A percentile compares a stretch with the other conserved stretches of the same genome.
Evolutionary conservation across 768 basidiomycete species (phyloP).

Genomic region (Rhizopogon sp.): DNA sequence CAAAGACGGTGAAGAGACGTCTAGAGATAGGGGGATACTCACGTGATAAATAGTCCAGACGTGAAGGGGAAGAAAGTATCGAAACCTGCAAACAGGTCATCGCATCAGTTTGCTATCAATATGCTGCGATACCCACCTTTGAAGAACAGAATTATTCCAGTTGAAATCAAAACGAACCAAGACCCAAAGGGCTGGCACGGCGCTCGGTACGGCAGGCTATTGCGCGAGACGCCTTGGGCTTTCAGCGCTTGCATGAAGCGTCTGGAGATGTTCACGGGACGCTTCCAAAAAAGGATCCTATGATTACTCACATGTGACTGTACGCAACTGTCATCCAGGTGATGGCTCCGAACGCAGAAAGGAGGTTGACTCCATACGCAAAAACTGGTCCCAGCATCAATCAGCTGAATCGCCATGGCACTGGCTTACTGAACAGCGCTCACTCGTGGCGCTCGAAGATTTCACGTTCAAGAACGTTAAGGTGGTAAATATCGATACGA

Average conservation of each 20-base stretch:
- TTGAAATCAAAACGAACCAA: conserved; percentile 54
- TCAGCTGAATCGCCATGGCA: background rate
- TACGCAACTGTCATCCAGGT: conserved; percentile 45
- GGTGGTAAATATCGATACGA: conserved; percentile 50
- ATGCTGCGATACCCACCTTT: conserved; percentile 44
- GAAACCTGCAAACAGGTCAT: conserved; percentile 22
- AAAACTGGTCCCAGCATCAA: conserved; percentile 15
- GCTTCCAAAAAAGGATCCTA: background rate
- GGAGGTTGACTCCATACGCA: conserved; percentile 36
- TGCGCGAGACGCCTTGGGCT: conserved; percentile 37
- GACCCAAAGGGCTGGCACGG: conserved; percentile 60
- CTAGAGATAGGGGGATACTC: conserved; percentile 16
- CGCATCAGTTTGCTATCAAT: conserved; percentile 35
- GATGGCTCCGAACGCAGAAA: conserved; percentile 36
- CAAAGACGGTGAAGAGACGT: background rate
- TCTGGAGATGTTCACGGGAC: conserved; percentile 22
- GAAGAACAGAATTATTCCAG: conserved; percentile 52
- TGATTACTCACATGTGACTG: conserved; percentile 50
- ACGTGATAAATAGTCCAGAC: conserved; percentile 56
- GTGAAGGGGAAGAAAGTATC: conserved; percentile 42
- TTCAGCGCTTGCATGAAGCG: conserved; percentile 46
- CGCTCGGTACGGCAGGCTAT: conserved; percentile 48
- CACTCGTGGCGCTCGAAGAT: conserved; percentile 48
- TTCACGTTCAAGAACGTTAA: conserved; percentile 60
- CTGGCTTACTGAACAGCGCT: background rate